A percentile compares a stretch with the other conserved stretches of the same genome.
Evolutionary conservation across 768 basidiomycete species (phyloP).

Genomic region (Boletus barrowsii): DNA sequence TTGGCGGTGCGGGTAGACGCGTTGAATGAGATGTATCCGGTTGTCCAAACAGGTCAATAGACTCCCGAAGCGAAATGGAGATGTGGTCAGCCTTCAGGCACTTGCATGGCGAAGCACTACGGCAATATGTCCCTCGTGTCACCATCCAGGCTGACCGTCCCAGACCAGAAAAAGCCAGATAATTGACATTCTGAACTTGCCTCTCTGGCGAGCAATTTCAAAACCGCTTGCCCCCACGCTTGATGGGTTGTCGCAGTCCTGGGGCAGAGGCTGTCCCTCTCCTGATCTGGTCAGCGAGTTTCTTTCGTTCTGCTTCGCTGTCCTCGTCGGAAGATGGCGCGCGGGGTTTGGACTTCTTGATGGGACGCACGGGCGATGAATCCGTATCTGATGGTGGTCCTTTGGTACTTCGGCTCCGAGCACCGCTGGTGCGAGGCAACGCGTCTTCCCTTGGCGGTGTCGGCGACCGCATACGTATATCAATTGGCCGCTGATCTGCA

Average conservation of each 20-base stretch:
- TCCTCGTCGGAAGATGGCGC: slow-evolving; percentile 50
- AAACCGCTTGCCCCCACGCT: slow-evolving; percentile 72
- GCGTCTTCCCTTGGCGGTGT: slow-evolving; percentile 15
- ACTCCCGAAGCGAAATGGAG: neutral
- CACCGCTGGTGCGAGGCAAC: slow-evolving; percentile 8
- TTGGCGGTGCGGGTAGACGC: neutral
- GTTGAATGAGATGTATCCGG: neutral
- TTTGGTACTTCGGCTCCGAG: slow-evolving; percentile 26
- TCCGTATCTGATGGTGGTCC: slow-evolving; percentile 41
- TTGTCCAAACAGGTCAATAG: neutral
- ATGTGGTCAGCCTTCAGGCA: slow-evolving; percentile 1
- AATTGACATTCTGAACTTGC: neutral
- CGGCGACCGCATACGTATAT: slow-evolving; percentile 20
- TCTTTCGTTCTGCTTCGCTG: slow-evolving; percentile 54
- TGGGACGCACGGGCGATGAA: slow-evolving; percentile 47
- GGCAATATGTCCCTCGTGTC: neutral
- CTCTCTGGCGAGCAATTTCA: slow-evolving; percentile 33
- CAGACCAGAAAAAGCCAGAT: neutral
- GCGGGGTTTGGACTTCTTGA: slow-evolving; percentile 46
- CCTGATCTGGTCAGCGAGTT: slow-evolving; percentile 39
- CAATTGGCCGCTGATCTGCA: slow-evolving; percentile 10
- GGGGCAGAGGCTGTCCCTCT: slow-evolving; percentile 40
- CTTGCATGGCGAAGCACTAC: neutral
- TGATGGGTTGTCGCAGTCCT: slow-evolving; percentile 70
- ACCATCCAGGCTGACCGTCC: neutral